Conservation (phyloP, 225 moss, liverwort and hornwort genomes). For the Marchantia polymorpha region DNA sequence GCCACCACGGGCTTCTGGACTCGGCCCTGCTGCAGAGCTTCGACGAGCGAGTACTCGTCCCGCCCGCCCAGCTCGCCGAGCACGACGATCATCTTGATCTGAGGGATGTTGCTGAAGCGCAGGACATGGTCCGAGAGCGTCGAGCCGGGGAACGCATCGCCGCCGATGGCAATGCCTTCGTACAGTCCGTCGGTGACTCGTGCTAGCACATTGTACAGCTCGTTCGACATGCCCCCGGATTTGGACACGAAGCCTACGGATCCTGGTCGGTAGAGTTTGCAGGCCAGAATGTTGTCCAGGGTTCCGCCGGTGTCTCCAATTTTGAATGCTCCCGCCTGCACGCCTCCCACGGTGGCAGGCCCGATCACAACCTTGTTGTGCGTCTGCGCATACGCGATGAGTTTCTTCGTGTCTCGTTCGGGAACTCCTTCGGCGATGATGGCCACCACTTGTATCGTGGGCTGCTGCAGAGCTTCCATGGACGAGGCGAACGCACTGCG, state of each 20-base stretch:
- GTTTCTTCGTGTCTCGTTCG: constrained; percentile 83
- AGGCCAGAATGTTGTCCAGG: constrained; percentile 81
- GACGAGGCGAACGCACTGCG: constrained; percentile 86
- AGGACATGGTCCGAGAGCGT: constrained; percentile 91
- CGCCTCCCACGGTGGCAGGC: constrained; percentile 90
- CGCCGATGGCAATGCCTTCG: constrained; percentile 93
- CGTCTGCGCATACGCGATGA: constrained; percentile 74
- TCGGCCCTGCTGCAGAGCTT: constrained; percentile 70
- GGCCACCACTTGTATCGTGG: constrained; percentile 82
- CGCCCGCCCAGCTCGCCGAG: constrained; percentile 85
- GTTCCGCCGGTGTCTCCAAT: constrained; percentile 96
- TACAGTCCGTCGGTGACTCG: constrained; percentile 92
- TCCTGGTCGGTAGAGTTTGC: constrained; percentile 90
- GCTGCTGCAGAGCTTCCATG: constrained; percentile 84
- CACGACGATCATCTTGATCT: constrained; percentile 90
- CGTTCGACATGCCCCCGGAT: constrained; percentile 97
- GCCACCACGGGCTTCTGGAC: constrained; percentile 86
- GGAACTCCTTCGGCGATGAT: constrained; percentile 96
- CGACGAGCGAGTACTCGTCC: constrained; percentile 91
- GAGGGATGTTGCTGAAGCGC: constrained; percentile 87
- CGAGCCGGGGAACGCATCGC: constrained; percentile 93
- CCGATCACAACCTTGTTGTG: constrained; percentile 83
- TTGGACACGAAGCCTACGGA: constrained; percentile 94
- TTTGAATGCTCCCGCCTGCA: constrained; percentile 93
- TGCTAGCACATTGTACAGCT: constrained; percentile 89